phyloP scores from a whole-genome alignment of 768 basidiomycete species.

The Paxillus ammoniavirescens region DNA sequence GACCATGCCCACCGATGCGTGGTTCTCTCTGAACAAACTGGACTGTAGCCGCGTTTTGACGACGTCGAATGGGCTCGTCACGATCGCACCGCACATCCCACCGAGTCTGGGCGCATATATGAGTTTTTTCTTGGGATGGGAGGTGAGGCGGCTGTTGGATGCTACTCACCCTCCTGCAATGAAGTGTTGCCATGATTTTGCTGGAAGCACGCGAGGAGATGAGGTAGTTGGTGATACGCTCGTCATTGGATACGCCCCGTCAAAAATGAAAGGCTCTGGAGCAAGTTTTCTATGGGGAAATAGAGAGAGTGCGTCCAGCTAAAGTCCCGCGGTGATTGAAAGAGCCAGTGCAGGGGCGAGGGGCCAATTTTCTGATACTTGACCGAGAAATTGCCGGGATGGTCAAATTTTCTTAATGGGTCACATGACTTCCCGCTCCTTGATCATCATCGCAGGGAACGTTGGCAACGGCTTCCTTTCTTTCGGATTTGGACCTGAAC shows the following conservation, averaged over 20 bases:
- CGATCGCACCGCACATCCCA: constrained; percentile 96
- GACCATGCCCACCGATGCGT: constrained; percentile 29
- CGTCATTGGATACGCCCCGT: constrained; percentile 15
- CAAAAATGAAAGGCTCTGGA: background rate
- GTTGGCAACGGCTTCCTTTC: background rate
- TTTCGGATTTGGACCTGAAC: background rate
- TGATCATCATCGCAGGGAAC: background rate
- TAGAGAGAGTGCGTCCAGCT: background rate
- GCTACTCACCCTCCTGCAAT: constrained; percentile 78
- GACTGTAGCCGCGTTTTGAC: constrained; percentile 98
- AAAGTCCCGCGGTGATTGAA: background rate
- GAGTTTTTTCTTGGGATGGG: constrained; percentile 1
- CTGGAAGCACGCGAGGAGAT: constrained; percentile 46
- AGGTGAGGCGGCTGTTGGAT: background rate
- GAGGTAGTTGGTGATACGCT: constrained; percentile 25
- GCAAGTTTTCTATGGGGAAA: constrained; percentile 1
- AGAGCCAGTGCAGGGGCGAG: background rate
- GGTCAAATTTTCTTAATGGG: background rate
- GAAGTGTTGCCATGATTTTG: constrained; percentile 84
- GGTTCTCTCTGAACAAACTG: constrained; percentile 64
- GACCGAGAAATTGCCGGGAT: background rate
- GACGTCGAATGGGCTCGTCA: constrained; percentile 97
- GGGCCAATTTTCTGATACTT: background rate
- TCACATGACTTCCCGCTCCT: constrained; percentile 14
- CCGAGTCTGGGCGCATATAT: constrained; percentile 61